Evolutionary conservation across 177 flowering plant genomes (phyloP).

Genomic region (Vitis hybrid): DNA sequence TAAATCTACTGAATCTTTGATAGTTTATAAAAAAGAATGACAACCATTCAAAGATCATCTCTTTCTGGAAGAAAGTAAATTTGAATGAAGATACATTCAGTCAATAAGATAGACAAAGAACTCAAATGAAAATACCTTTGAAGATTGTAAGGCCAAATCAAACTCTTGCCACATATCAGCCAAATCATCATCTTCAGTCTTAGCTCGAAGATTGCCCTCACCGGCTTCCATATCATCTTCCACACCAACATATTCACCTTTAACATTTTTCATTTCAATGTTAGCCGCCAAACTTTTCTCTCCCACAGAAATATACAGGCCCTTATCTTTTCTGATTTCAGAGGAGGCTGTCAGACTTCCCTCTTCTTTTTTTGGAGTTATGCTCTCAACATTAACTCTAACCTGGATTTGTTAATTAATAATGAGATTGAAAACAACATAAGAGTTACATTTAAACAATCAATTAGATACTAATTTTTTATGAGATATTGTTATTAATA

Average conservation of each 20-base stretch:
- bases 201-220: no score
- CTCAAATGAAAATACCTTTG: no score
- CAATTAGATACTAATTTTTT: background rate
- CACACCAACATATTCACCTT: constrained; percentile 50
- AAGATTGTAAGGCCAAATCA: no score
- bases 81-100: no score
- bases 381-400: constrained; percentile 2
- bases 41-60: no score
- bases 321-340: constrained; percentile 32
- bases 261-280: constrained; percentile 22
- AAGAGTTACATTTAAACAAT: background rate
- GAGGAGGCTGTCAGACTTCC: constrained; percentile 14
- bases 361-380: constrained; percentile 7
- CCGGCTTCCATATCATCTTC: constrained; percentile 30
- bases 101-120: no score
- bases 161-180: no score
- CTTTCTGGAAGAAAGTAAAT: no score
- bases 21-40: no score
- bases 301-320: constrained; percentile 45
- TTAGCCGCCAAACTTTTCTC: constrained; percentile 25
- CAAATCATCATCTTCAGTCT: no score
- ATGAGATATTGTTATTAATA: background rate
- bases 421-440: background rate
- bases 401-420: constrained; percentile 17
- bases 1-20: no score